Base-by-base conservation (phyloP, 768 basidiomycete species). In the Collybiopsis luxurians region DNA sequence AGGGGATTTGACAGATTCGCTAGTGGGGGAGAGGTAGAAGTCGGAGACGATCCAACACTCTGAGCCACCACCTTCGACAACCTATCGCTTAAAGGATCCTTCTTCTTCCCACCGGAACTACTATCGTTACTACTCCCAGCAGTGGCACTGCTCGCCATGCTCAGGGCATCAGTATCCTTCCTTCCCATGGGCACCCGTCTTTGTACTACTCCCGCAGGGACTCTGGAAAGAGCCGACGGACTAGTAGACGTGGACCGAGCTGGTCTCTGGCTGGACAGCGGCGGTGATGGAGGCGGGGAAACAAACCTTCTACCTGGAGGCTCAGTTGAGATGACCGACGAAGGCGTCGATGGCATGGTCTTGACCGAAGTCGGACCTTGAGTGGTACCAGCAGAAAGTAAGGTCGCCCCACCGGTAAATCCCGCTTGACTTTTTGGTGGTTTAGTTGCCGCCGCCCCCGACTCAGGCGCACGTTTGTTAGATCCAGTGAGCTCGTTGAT, bases 51-150 rank as follows among this genome's bases (percentile, higher is more conserved):
- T 48, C 62, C 61, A 11, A 48, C 49, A 19, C 49, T 60, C 24
- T 67, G 62, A 60, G 75, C 73, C 44, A 72, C 71, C 21, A 73
- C 73, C 49, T 72, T 72, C 27, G 73, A 62, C 61, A 82, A 59
- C 42, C 80, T 66, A 59, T 82, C 78, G 36, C 71, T 71, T 30
- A 82, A 60, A 28, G 67, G 66, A 62, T 75, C 77, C 61, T 74
- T 66, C 62, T 61, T 73, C 46, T 34, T 62, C 38, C 40, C 49
- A 11, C 51, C 36, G 34, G 51, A 39, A 42, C 38, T 53, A 10
- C 38, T 19, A 40, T 42, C 40, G 23, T 36, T 40, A 52, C 50
- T 52, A 42, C 51, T 53, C 12, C 36, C 24, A n/a, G 30, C 30
- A 15, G 51, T 53, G 34, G 51, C 28, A n/a, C 51, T 53, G 51